Evolutionary conservation across 2,329 filamentous ascomycete genomes (phyloP), one percentile per base, ranked within the genome.

Genomic region (Trichoderma pleuroti): DNA sequence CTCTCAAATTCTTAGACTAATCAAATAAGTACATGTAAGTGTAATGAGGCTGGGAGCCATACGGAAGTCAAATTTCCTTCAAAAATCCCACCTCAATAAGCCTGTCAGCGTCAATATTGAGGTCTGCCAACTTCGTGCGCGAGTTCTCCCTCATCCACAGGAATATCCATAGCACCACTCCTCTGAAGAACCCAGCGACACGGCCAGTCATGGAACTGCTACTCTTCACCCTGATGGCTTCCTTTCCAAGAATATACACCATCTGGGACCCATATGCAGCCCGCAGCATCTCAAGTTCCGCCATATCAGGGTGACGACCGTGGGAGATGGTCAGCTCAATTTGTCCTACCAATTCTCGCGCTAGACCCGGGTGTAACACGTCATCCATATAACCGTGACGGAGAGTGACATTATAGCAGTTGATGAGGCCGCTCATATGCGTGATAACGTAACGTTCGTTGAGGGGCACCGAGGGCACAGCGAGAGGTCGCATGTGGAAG

Each of bases 361-460:
- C 90, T 8, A 93, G 83, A 70, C 92, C 87, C 0, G 87, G 87
- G 0, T 87, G 90, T 59, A 93, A 84, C 32, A 93, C 86, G 72
- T 91, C 86, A 74, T 94, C 92, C 79, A 87, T 91, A 78, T 91
- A 94, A 1, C 92, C 92, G 75, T 93, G 90, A 14, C 91, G 87
- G 2, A 92, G 84, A 3, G 91, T 87, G 10, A 93, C 82, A 4
- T 90, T 87, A 77, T 93, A 93, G 74, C 89, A 90, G 36, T 89
- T 86, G 0, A 88, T 87, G 21, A 92, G 80, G 30, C 78, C 76
- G n/a, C 76, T 73, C 57, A 81, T 79, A 8, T 81, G 80, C 14
- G 81, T 81, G 52, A 87, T 81, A 26, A 82, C 77, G 71, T 86
- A 88, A 3, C 86, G 80, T 72, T 87, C 84, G 2, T 77, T 77